Base-by-base conservation (phyloP, 2,329 filamentous ascomycete genomes). In the Alternaria sp. region DNA sequence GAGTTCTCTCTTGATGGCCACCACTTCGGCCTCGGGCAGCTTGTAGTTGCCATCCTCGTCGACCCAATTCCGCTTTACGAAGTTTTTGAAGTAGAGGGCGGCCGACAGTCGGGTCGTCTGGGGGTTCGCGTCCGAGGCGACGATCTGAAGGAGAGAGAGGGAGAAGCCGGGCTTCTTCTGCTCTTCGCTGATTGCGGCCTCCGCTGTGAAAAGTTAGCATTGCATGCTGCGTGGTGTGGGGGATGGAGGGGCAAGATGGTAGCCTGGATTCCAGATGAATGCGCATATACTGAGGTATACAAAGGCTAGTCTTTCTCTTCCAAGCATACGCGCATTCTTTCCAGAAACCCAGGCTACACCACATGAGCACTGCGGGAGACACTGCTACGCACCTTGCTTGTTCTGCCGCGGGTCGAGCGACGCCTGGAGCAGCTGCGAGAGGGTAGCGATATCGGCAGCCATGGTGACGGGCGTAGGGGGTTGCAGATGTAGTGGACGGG, bases 51-150 rank as follows among this genome's bases (percentile, higher is more conserved):
- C 94, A 82, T 97, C 92, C 77, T 97, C 95, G 80, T 98, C 93
- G 73, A 93, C 92, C 89, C 96, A 99, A 85, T 93, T 96, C 77
- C 91, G 89, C 81, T 92, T 91, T 77, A 99, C 93, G 81, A 97
- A 97, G 84, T 99, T 99, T 83, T 99, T 99, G 88, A 99, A 99
- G 84, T 92, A 96, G 64, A 99, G 86, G 26, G 96, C 93, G 74
- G 92, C 93, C 7, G 95, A 89, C 45, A 99, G 89, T 66, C 96
- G 90, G 65, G 92, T 96, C 74, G 92, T 95, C 69, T 86, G 82
- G 44, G 93, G 90, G 67, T 91, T 88, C 45, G 87, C 84, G 61
- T 90, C 88, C 70, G 91, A 89, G 68, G 92, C 93, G 74, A 97
- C 93, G 77, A 98, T 96, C 74, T 95, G 93, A 56, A 99, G 91